Conservation (phyloP, 2,329 filamentous ascomycete genomes). For the Fusarium scirpi region DNA sequence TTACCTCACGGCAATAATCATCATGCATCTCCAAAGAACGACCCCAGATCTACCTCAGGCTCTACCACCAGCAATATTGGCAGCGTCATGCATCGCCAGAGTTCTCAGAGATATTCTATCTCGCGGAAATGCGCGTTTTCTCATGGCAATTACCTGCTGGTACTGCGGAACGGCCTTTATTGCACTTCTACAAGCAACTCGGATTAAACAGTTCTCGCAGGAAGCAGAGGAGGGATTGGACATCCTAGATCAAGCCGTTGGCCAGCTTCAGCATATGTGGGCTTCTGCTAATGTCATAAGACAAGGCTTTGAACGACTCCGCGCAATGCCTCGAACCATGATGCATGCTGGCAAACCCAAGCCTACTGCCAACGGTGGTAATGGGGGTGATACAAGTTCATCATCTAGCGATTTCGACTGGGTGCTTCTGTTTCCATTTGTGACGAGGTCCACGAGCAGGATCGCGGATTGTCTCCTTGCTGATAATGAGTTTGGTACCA, state of each 20-base stretch:
- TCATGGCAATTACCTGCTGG: slow-evolving; percentile 59
- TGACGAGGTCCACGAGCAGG: slow-evolving; percentile 29
- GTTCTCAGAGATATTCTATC: slow-evolving; percentile 53
- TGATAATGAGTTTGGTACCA: slow-evolving; percentile 34
- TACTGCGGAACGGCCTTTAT: slow-evolving; percentile 57
- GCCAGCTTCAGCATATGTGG: slow-evolving; percentile 41
- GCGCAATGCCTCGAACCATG: slow-evolving; percentile 20
- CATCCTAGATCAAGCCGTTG: slow-evolving; percentile 35
- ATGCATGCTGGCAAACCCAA: slow-evolving; percentile 18
- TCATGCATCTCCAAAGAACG: slow-evolving; percentile 54
- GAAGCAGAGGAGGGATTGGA: slow-evolving; percentile 39
- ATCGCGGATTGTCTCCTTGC: slow-evolving; percentile 36
- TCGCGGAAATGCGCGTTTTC: slow-evolving; percentile 54
- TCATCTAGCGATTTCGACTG: slow-evolving; percentile 28
- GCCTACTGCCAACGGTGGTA: neutral
- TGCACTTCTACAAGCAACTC: slow-evolving; percentile 53
- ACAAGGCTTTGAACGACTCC: slow-evolving; percentile 39
- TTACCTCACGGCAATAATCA: slow-evolving; percentile 56
- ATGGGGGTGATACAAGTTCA: neutral
- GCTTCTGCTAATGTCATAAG: slow-evolving; percentile 40
- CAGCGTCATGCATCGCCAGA: slow-evolving; percentile 38
- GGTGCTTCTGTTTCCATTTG: slow-evolving; percentile 36
- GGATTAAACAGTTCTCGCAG: slow-evolving; percentile 33
- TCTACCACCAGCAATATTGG: slow-evolving; percentile 32
- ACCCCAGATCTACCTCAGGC: slow-evolving; percentile 51